phyloP scores from a whole-genome alignment of 495 filamentous ascomycete species.

The Sabuloglossum arenarium region DNA sequence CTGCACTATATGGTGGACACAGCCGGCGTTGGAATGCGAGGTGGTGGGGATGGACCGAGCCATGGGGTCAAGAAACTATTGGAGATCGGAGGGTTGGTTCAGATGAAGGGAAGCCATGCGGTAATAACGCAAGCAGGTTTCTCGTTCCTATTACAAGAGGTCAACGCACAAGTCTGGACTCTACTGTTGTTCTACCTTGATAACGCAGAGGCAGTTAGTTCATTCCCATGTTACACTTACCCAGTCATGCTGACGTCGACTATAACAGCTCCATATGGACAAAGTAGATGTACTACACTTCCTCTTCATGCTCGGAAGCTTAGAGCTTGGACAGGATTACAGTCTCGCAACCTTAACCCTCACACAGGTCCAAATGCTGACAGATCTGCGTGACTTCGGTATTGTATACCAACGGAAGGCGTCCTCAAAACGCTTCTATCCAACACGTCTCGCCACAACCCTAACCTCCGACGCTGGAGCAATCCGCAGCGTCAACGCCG shows the following conservation, averaged over 20 bases:
- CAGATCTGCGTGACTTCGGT: constrained; percentile 72
- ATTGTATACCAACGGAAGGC: constrained; percentile 51
- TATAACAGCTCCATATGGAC: constrained; percentile 45
- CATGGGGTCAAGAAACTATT: constrained; percentile 66
- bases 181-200: constrained; percentile 84
- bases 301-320: constrained; percentile 81
- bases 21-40: constrained; percentile 28
- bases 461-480: constrained; percentile 65
- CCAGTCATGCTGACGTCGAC: constrained; percentile 9
- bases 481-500: constrained; percentile 36
- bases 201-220: constrained; percentile 38
- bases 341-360: constrained; percentile 56
- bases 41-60: constrained; percentile 37
- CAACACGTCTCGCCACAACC: constrained; percentile 84
- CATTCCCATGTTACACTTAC: neutral
- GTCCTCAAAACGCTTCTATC: constrained; percentile 51
- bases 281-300: constrained; percentile 86
- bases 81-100: constrained; percentile 58
- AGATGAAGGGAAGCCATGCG: constrained; percentile 31
- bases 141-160: constrained; percentile 80
- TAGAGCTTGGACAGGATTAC: constrained; percentile 82
- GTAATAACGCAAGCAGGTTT: constrained; percentile 84
- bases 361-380: constrained; percentile 68
- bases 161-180: constrained; percentile 92
- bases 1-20: constrained; percentile 83